phyloP scores from a whole-genome alignment of 495 filamentous ascomycete species.

The Gamarada debralockiae region DNA sequence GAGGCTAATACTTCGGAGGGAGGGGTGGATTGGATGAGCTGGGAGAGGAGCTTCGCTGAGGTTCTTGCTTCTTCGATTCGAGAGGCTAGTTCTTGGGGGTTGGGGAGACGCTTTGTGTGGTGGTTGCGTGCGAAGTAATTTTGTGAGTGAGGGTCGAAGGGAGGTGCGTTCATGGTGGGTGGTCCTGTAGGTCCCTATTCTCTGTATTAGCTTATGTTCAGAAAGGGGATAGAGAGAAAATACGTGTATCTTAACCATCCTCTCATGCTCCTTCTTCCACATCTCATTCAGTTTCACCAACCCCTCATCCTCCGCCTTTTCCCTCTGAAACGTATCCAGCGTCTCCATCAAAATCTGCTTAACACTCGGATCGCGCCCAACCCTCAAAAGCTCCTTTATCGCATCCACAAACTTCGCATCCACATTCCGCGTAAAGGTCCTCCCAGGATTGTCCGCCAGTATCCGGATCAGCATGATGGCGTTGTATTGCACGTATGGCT shows the following conservation, averaged over 20 bases:
- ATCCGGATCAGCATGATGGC: slow-evolving; percentile 95
- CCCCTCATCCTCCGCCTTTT: slow-evolving; percentile 69
- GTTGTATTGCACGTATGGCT: slow-evolving; percentile 83
- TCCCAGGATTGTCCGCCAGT: slow-evolving; percentile 85
- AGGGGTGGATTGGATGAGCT: slow-evolving; percentile 82
- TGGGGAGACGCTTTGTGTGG: slow-evolving; percentile 51
- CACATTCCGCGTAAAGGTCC: slow-evolving; percentile 80
- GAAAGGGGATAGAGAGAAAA: background rate
- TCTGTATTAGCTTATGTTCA: slow-evolving; percentile 3
- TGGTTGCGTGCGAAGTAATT: slow-evolving; percentile 29
- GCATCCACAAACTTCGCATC: slow-evolving; percentile 75
- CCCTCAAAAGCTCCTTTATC: slow-evolving; percentile 70
- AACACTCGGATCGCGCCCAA: slow-evolving; percentile 69
- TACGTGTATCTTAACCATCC: slow-evolving; percentile 36
- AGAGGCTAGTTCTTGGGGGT: slow-evolving; percentile 73
- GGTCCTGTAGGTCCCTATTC: slow-evolving; percentile 15
- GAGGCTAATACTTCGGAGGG: slow-evolving; percentile 69
- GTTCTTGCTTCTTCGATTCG: slow-evolving; percentile 87
- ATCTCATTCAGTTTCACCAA: slow-evolving; percentile 64
- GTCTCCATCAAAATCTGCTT: slow-evolving; percentile 85
- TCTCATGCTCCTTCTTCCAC: slow-evolving; percentile 86
- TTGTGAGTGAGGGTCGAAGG: slow-evolving; percentile 18
- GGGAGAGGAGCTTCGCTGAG: slow-evolving; percentile 83
- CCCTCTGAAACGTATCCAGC: slow-evolving; percentile 65
- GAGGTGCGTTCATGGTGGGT: slow-evolving; percentile 12